These are phyloP conservation scores for Solanum paucissectum DNA, from an alignment of 257 asterid genomes.

Conservation along the genomic window DNA sequence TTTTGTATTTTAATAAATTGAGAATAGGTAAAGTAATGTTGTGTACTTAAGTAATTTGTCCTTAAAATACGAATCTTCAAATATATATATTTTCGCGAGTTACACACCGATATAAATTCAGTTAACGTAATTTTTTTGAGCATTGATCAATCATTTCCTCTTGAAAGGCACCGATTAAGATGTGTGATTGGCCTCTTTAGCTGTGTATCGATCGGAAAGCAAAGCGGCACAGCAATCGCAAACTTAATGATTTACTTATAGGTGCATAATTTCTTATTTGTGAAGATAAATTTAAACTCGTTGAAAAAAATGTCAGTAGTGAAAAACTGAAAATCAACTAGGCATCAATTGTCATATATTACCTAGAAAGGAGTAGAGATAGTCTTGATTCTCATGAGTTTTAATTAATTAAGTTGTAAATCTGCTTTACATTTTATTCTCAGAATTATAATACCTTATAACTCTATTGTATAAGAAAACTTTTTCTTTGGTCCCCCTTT, in stretches of 20 bases:
- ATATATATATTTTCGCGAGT: not conserved
- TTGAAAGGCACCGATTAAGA: not conserved
- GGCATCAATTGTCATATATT: not conserved
- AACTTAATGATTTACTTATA: not conserved
- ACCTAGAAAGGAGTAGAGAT: not conserved
- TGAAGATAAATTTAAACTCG: not conserved
- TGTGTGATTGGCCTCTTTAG: not conserved
- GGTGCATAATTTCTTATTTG: not conserved
- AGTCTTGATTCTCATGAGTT: not conserved
- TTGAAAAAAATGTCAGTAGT: no score
- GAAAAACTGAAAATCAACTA: not conserved
- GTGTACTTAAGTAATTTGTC: no score
- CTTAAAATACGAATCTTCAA: not conserved
- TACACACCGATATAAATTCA: not conserved
- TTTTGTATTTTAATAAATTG: no score
- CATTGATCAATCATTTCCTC: not conserved
- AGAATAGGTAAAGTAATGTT: no score
- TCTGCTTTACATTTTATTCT: no score
- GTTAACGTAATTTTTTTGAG: not conserved
- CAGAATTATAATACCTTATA: no score
- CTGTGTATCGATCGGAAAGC: not conserved
- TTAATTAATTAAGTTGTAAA: no score
- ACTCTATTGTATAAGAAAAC: no score
- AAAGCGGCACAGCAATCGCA: rapidly evolving
- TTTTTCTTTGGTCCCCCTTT: not conserved